Percentiles rank a stretch among this genome's conserved stretches.
These are phyloP conservation scores for Apophysomyces trapeziformis DNA, from an alignment of 371 early-diverging fungal species.

Conservation along the genomic window DNA sequence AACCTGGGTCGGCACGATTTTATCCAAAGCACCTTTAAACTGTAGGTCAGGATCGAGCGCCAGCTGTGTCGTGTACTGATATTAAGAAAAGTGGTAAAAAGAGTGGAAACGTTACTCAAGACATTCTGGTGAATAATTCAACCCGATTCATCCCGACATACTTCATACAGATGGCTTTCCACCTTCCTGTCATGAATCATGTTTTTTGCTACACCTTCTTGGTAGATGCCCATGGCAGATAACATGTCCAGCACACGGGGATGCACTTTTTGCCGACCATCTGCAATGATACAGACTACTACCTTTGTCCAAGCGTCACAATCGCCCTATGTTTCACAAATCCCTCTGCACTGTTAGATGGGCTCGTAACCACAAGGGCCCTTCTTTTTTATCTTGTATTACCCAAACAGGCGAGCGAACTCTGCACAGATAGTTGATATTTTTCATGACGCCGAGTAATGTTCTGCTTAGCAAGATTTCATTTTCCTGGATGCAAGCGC, in stretches of 20 bases:
- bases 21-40: constrained; percentile 68
- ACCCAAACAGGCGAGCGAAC: constrained; percentile 65
- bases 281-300: constrained; percentile 87
- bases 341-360: too few relatives aligned
- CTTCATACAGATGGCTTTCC: constrained; percentile 85
- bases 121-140: too few relatives aligned
- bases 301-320: constrained; percentile 88
- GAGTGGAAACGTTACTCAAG: neutral
- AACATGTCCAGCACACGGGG: constrained; percentile 79
- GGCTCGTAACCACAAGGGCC: too few relatives aligned
- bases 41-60: constrained; percentile 69
- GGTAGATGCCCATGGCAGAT: constrained; percentile 88
- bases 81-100: neutral
- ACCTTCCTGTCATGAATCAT: constrained; percentile 61
- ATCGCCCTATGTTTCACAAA: too few relatives aligned
- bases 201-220: constrained; percentile 86
- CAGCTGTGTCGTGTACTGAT: constrained; percentile 83
- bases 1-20: constrained; percentile 88
- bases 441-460: constrained; percentile 84
- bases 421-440: constrained; percentile 84
- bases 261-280: constrained; percentile 77
- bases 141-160: constrained; percentile 4
- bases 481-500: constrained; percentile 65
- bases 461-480: constrained; percentile 86
- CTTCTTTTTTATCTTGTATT: neutral